Base-by-base conservation (phyloP, 352 stramenopile genomes). In the Phytopythium litorale region DNA sequence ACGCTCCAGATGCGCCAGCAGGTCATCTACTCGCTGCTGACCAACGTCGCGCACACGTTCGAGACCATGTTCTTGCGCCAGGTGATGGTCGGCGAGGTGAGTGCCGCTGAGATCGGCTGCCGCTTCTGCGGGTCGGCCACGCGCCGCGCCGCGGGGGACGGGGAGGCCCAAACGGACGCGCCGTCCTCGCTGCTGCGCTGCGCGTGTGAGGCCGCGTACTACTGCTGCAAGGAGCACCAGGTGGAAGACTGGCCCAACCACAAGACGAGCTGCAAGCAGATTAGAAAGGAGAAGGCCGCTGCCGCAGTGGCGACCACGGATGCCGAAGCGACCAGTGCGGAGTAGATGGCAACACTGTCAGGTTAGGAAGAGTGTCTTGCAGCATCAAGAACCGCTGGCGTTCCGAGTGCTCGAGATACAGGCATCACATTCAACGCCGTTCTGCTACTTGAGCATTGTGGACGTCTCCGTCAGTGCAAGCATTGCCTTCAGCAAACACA, bases 1-100 rank as follows among this genome's bases (percentile, higher is more conserved):
- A 84, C 85, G 32, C 70, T 94, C 37, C 85, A 94, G 58, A 94
- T 94, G 85, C 83, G 85, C 23, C 85, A 94, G 66, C 85, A 92
- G 53, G 77, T 91, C 12, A 79, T 94, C 57, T 78, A 89, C 55
- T 83, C 81, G 57, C 67, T 94, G 57, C 75, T 94, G n/a, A 86
- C 81, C 43, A 91, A 92, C 62, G 70, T 94, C 55, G 82, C 80
- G n/a, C 72, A 86, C 60, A 92, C 85, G 19, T 94, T 94, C 58
- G 85, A 94, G 68, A 87, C 78, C 40, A 88, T 94, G 73, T 92
- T 92, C 64, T 59, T 92, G 30, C 69, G 78, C 5, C 79, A 92
- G 43, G 72, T 84, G 21, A 89, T 91, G 78, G 67, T 90, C 50
- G 78, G 79, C 18, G 73, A 86, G 54, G 76, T 89, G 4, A 81